phyloP scores from a whole-genome alignment of 1,139 yeast genomes.

The Lodderomyces metapsilosis region DNA sequence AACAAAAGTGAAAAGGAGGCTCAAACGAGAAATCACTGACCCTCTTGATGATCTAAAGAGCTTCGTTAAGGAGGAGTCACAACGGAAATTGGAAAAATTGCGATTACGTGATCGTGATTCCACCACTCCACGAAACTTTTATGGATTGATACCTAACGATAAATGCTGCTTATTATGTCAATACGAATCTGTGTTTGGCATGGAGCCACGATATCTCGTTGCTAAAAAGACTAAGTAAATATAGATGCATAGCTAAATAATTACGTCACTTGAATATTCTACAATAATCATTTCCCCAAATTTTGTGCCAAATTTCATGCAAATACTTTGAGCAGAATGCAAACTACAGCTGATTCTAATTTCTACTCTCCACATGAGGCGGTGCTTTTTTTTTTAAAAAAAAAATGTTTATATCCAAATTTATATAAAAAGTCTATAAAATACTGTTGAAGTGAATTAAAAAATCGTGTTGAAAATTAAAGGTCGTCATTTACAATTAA shows the following conservation, averaged over 20 bases:
- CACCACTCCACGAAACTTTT: conserved; percentile 11
- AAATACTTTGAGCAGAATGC: too few relatives aligned
- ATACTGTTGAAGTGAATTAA: conserved; percentile 3
- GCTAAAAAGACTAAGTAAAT: not conserved
- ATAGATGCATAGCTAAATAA: not conserved
- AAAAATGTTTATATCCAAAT: not conserved
- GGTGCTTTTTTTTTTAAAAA: not conserved
- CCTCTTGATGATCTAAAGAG: conserved; percentile 7
- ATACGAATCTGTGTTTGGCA: conserved; percentile 44
- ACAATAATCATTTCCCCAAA: not conserved
- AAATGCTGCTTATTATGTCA: conserved; percentile 57
- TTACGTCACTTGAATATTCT: not conserved
- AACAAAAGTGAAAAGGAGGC: conserved; percentile 19
- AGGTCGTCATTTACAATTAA: conserved; percentile 31
- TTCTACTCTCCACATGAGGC: not conserved
- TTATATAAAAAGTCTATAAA: conserved; percentile 1
- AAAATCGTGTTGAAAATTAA: conserved; percentile 1
- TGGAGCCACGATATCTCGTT: conserved; percentile 8
- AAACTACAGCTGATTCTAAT: too few relatives aligned
- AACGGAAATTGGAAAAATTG: not conserved
- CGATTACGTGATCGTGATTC: conserved; percentile 4
- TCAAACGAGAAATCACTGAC: conserved; percentile 16
- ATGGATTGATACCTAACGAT: conserved; percentile 15
- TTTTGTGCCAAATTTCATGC: not conserved
- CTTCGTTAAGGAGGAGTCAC: conserved; percentile 3